These are phyloP conservation scores for Pseudonitzschia pungens DNA, from an alignment of 108 stramenopile species.

Conservation along the genomic window DNA sequence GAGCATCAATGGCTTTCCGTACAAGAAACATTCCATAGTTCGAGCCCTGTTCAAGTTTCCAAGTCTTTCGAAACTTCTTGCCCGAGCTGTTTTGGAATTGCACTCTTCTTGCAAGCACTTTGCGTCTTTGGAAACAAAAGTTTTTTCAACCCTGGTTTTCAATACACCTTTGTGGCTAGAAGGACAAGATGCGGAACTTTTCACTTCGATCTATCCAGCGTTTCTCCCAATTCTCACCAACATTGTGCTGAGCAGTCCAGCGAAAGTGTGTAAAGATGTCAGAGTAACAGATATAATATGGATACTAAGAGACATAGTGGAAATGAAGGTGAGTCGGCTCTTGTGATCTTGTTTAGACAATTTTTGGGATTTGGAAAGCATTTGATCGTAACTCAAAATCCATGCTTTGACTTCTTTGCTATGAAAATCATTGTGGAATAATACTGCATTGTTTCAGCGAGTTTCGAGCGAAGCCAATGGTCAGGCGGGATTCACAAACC, in stretches of 20 bases:
- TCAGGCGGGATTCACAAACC: neutral
- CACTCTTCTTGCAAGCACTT: conserved; percentile 54
- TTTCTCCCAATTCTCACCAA: conserved; percentile 65
- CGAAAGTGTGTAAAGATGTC: conserved; percentile 66
- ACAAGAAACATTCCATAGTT: conserved; percentile 13
- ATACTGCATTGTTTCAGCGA: neutral
- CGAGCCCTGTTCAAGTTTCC: conserved; percentile 18
- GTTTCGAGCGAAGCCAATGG: neutral
- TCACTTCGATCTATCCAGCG: conserved; percentile 41
- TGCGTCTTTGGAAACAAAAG: conserved; percentile 60
- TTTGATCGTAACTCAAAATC: neutral
- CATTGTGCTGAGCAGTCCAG: conserved; percentile 50
- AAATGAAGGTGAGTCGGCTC: conserved; percentile 25
- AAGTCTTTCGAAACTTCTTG: conserved; percentile 37
- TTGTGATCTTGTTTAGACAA: neutral
- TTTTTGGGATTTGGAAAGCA: neutral
- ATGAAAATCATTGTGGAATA: neutral
- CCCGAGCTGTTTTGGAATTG: conserved; percentile 61
- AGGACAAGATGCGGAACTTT: conserved; percentile 21
- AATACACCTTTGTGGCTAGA: conserved; percentile 73
- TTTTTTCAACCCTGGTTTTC: conserved; percentile 68
- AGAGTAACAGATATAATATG: conserved; percentile 48
- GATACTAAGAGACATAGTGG: conserved; percentile 31
- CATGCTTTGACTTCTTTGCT: neutral
- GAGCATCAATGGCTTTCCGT: neutral